Conservation (phyloP, 2,329 filamentous ascomycete species). For the Cryphonectria nitschkei region DNA sequence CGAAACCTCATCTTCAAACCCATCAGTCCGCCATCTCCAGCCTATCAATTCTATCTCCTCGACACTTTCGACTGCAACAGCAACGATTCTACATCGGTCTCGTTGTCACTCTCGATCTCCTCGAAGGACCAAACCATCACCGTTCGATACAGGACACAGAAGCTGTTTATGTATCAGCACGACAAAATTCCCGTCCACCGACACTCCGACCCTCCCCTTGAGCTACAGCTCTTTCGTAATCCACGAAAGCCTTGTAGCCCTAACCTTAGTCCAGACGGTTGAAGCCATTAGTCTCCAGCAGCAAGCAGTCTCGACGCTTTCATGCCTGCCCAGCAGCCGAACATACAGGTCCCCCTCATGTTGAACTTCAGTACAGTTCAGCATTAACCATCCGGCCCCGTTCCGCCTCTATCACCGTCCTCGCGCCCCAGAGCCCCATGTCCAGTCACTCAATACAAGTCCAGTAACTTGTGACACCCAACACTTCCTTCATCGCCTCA, state of each 20-base stretch:
- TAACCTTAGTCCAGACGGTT: slow-evolving; percentile 91
- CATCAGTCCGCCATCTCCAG: slow-evolving; percentile 9
- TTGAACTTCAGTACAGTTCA: slow-evolving; percentile 56
- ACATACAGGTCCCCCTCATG: slow-evolving; percentile 59
- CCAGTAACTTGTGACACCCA: slow-evolving; percentile 29
- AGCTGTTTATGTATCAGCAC: slow-evolving; percentile 99
- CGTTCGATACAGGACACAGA: slow-evolving; percentile 43
- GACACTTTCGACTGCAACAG: slow-evolving; percentile 5
- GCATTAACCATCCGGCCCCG: slow-evolving; percentile 56
- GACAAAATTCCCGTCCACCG: slow-evolving; percentile 86
- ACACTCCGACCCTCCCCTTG: slow-evolving; percentile 83
- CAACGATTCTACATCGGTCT: neutral
- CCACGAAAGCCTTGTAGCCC: slow-evolving; percentile 90
- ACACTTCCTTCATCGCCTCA: slow-evolving; percentile 32
- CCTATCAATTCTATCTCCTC: neutral
- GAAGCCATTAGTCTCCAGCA: slow-evolving; percentile 52
- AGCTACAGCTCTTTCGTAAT: slow-evolving; percentile 97
- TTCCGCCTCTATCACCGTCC: slow-evolving; percentile 42
- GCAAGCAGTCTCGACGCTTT: slow-evolving; percentile 49
- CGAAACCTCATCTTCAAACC: slow-evolving; percentile 15
- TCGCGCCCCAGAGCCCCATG: slow-evolving; percentile 40
- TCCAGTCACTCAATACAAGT: slow-evolving; percentile 39
- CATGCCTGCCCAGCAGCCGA: slow-evolving; percentile 60
- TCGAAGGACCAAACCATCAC: slow-evolving; percentile 30
- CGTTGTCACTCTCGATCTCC: slow-evolving; percentile 21